phyloP scores from a whole-genome alignment of 768 basidiomycete genomes.

The Calvatia gigantea region DNA sequence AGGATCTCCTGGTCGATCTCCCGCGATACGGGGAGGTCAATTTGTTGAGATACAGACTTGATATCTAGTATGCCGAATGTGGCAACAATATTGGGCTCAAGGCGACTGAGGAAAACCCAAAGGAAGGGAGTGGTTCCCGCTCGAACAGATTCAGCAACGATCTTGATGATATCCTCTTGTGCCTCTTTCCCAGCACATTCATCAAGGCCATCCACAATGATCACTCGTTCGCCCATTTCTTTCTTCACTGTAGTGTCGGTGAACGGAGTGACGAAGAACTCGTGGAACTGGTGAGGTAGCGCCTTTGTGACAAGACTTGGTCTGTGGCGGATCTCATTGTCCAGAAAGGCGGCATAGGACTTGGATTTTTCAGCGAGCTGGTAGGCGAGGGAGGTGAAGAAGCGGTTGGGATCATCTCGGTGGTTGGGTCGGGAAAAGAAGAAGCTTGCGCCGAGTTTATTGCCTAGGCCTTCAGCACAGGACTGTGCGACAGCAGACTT shows the following conservation, averaged over 20 bases:
- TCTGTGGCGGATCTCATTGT: background rate
- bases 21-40: slow-evolving; percentile 9
- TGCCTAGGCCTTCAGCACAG: too few species aligned
- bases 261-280: background rate
- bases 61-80: background rate
- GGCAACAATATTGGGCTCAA: slow-evolving; percentile 2
- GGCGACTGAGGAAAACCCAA: background rate
- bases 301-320: background rate
- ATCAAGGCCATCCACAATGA: background rate
- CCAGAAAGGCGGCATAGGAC: background rate
- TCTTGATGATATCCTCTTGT: background rate
- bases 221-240: background rate
- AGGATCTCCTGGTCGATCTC: slow-evolving; percentile 9
- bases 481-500: slow-evolving; percentile 4
- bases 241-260: background rate
- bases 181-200: background rate
- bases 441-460: too few species aligned
- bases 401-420: background rate
- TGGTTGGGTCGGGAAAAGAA: slow-evolving; percentile 1
- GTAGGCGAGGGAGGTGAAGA: background rate
- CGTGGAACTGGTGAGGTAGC: background rate
- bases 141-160: background rate
- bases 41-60: background rate
- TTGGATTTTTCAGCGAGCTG: background rate
- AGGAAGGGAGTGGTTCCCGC: background rate